A percentile compares a stretch with the other conserved stretches of the same genome.
Evolutionary conservation across 1,284 basidiomycete genomes (phyloP).

Genomic region (Rhodotorula sp.): DNA sequence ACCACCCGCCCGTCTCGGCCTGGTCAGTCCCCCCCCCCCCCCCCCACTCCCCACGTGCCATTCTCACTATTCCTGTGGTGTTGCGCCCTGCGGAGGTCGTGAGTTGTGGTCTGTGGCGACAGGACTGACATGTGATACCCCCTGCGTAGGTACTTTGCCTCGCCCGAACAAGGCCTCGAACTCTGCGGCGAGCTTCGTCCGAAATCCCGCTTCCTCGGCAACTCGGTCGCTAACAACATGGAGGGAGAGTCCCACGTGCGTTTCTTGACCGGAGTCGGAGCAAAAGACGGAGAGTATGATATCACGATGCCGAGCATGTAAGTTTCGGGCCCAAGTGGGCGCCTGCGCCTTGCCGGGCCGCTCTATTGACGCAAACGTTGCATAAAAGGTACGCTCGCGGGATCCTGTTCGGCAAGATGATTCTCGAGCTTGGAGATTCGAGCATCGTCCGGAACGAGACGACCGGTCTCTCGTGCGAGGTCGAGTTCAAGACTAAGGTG

Average conservation of each 20-base stretch:
- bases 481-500: constrained; percentile 98
- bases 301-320: constrained; percentile 93
- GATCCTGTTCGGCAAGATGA: constrained; percentile 97
- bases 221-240: constrained; percentile 85
- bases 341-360: too few relatives aligned
- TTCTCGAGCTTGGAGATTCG: constrained; percentile 89
- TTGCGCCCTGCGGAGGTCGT: not conserved
- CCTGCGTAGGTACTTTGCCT: constrained; percentile 69
- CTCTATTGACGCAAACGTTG: not conserved
- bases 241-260: constrained; percentile 89
- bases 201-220: constrained; percentile 94
- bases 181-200: constrained; percentile 93
- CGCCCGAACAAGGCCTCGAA: constrained; percentile 73
- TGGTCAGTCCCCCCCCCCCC: constrained; percentile 54
- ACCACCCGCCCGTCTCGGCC: constrained; percentile 92
- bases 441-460: constrained; percentile 81
- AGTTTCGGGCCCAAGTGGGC: too few relatives aligned
- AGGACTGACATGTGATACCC: not conserved
- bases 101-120: too few relatives aligned
- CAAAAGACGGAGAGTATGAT: constrained; percentile 82
- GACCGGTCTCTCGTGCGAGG: constrained; percentile 70
- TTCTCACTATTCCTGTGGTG: too few relatives aligned
- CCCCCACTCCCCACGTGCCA: not conserved
- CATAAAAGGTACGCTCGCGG: constrained; percentile 72
- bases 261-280: constrained; percentile 65